These are phyloP conservation scores for Linum tenue DNA, from an alignment of 345 rosid genomes.

Conservation along the genomic window DNA sequence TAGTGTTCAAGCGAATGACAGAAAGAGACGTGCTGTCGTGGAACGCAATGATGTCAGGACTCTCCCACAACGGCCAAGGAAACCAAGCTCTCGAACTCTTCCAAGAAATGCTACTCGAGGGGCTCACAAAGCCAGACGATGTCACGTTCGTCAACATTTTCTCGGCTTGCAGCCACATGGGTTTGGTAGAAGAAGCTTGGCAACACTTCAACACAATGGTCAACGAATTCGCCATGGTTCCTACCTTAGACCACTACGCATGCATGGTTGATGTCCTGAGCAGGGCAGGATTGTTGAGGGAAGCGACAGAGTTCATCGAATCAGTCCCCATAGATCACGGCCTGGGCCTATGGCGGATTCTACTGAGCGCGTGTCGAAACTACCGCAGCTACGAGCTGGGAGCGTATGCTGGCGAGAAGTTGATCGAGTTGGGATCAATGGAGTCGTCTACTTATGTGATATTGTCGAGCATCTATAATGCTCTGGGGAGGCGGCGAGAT, in stretches of 20 bases:
- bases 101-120: constrained; percentile 18
- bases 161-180: constrained; percentile 30
- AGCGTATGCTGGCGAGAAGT: constrained; percentile 65
- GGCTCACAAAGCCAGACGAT: constrained; percentile 19
- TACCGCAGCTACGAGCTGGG: constrained; percentile 51
- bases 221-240: constrained; percentile 18
- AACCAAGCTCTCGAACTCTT: constrained; percentile 24
- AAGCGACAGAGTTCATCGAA: constrained; percentile 66
- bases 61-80: constrained; percentile 23
- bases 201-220: constrained; percentile 18
- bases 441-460: constrained; percentile 65
- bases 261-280: constrained; percentile 26
- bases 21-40: constrained; percentile 20
- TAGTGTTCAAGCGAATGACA: constrained; percentile 16
- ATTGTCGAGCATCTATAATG: constrained; percentile 42
- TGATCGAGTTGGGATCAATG: constrained; percentile 54
- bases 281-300: constrained; percentile 21
- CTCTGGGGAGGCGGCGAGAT: constrained; percentile 41
- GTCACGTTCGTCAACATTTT: constrained; percentile 24
- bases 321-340: constrained; percentile 51
- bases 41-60: constrained; percentile 29
- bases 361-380: constrained; percentile 59
- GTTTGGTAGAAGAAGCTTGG: constrained; percentile 19
- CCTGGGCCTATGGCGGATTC: constrained; percentile 54
- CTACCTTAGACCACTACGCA: constrained; percentile 21